Evolutionary conservation across 331 rosid species (phyloP).

Genomic region (Acacia pycnantha): DNA sequence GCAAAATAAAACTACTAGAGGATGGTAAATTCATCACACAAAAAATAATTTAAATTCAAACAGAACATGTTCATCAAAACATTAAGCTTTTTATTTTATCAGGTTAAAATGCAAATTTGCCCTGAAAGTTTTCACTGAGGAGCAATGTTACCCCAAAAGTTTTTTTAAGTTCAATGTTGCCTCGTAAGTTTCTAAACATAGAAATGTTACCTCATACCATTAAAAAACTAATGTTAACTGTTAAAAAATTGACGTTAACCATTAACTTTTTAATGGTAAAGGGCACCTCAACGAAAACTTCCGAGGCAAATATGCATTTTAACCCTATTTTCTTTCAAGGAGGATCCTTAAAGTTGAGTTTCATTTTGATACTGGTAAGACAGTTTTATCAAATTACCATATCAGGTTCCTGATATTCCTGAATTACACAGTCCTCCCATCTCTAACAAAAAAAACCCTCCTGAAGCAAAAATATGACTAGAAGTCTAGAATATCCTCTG

Average conservation of each 20-base stretch:
- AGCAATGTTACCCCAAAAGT: no score
- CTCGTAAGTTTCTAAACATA: no score
- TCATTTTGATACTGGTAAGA: background rate
- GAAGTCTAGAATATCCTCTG: background rate
- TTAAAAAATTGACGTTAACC: no score
- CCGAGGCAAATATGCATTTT: no score
- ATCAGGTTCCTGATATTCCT: background rate
- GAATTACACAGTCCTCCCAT: background rate
- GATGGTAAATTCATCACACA: slow-evolving; percentile 2
- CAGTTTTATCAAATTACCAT: background rate
- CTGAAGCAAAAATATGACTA: background rate
- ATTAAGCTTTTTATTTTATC: background rate
- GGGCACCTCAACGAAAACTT: no score
- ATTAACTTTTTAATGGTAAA: no score
- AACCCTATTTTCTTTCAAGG: slow-evolving; percentile 1
- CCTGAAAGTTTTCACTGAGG: no score
- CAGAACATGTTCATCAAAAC: slow-evolving; percentile 2
- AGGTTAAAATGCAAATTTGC: no score
- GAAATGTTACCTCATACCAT: no score
- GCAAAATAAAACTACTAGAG: slow-evolving; percentile 12
- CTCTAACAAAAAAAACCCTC: background rate
- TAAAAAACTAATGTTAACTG: no score
- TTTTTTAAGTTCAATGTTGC: no score
- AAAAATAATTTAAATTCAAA: slow-evolving; percentile 4
- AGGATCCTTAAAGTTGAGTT: slow-evolving; percentile 16